Evolutionary conservation across 176 grass and related monocot species (phyloP), one percentile per base, ranked within the genome.

Genomic region (Poa annua): DNA sequence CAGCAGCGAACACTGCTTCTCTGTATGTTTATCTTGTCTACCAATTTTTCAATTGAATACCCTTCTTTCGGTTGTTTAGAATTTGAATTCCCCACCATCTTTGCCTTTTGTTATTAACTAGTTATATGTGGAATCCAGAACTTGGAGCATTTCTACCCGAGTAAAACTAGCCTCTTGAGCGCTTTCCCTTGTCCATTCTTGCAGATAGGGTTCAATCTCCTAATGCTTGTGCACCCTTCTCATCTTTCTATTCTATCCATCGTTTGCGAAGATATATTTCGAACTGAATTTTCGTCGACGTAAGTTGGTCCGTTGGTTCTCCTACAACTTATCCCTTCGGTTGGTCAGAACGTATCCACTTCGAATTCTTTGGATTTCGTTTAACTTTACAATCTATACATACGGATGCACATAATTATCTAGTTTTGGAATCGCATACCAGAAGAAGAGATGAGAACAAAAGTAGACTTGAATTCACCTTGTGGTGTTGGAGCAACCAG

Each of bases 261-360:
- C 53, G 19, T 70, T 71, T 57, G 16, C 14, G 0, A 11, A 34
- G 1, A 83, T 38, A 50, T 74, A 8, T 62, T 19, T 48, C 11
- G n/a, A 75, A 32, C 47, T 75, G 9, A 64, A 3, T 63, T 62
- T 48, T 62, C 48, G 51, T 53, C 20, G 39, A 33, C 5, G 53
- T 82, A 34, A 74, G 47, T 55, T 89, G 73, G 47, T 65, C 73
- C 71, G 68, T 75, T 71, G 44, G 78, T 44, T 86, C 42, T 22
- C 29, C 25, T 71, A 39, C 79, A 56, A 57, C 49, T 74, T 86
- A 78, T 83, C 83, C 56, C 66, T 86, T 83, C 4, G n/a, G 25
- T 17, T 78, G n/a, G 14, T 52, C 15, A 49, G 57, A 75, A 48
- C 56, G 17, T 15, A 88, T 21, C 54, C 1, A 55, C 64, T 78